Evolutionary conservation across 805 yeast genomes (phyloP).

Genomic region (Phaffomyces thermotolerans): DNA sequence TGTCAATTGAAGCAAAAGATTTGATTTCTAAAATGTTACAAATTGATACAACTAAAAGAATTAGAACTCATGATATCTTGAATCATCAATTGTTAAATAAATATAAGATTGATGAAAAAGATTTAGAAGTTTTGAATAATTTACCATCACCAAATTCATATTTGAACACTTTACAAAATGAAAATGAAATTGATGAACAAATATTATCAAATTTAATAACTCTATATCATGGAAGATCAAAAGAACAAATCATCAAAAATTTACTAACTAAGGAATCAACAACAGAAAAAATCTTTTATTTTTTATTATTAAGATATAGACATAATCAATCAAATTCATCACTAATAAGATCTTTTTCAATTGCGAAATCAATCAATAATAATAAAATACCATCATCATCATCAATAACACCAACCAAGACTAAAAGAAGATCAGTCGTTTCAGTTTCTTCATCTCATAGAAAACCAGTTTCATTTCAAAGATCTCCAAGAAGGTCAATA

Average conservation of each 20-base stretch:
- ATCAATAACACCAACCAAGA: slow-evolving; percentile 25
- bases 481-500: slow-evolving; percentile 22
- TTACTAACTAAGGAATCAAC: slow-evolving; percentile 50
- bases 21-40: slow-evolving; percentile 58
- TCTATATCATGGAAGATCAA: slow-evolving; percentile 72
- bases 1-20: slow-evolving; percentile 61
- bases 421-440: slow-evolving; percentile 35
- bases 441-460: slow-evolving; percentile 43
- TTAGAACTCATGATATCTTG: slow-evolving; percentile 59
- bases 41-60: slow-evolving; percentile 64
- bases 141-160: slow-evolving; percentile 26
- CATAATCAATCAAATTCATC: slow-evolving; percentile 46
- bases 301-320: slow-evolving; percentile 65
- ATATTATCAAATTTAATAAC: slow-evolving; percentile 70
- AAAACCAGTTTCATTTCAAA: slow-evolving; percentile 41
- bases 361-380: slow-evolving; percentile 24
- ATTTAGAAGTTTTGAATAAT: slow-evolving; percentile 22
- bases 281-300: slow-evolving; percentile 76
- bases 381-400: slow-evolving; percentile 9
- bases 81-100: slow-evolving; percentile 73
- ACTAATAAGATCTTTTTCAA: slow-evolving; percentile 24
- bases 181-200: slow-evolving; percentile 59
- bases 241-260: slow-evolving; percentile 46
- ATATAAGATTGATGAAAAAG: slow-evolving; percentile 33
- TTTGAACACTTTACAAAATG: slow-evolving; percentile 18